Conservation (phyloP, 371 early-diverging fungal genomes). For the Globomyces sp. region DNA sequence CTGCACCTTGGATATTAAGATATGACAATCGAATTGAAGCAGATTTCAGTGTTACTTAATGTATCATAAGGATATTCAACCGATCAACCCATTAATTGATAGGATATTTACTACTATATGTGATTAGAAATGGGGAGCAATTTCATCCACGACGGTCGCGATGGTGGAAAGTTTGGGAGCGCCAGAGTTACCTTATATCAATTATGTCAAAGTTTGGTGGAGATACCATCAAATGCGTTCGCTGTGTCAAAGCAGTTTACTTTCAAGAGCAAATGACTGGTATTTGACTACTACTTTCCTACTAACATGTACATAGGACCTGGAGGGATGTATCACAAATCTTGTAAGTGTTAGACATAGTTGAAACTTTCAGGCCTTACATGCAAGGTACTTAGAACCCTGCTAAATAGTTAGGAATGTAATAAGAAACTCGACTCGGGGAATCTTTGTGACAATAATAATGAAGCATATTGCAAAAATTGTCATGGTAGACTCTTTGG, state of each 20-base stretch:
- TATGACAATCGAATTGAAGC: no score
- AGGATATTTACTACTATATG: no score
- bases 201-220: slow-evolving; percentile 7
- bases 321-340: slow-evolving; percentile 10
- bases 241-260: slow-evolving; percentile 5
- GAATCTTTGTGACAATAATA: slow-evolving; percentile 41
- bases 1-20: no score
- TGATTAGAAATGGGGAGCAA: no score
- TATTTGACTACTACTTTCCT: no score
- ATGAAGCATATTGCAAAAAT: slow-evolving; percentile 50
- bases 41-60: no score
- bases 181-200: background rate
- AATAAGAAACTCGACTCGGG: slow-evolving; percentile 47
- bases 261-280: slow-evolving; percentile 4
- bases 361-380: no score
- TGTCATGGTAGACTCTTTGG: slow-evolving; percentile 33
- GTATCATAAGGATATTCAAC: no score
- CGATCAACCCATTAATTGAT: no score
- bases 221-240: background rate
- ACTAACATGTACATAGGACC: background rate
- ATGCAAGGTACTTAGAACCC: no score
- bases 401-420: slow-evolving; percentile 24
- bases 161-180: no score
- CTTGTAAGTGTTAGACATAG: background rate
- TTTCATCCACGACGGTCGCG: no score